These are phyloP conservation scores for Fusarium vanettenii DNA, from an alignment of 2,329 filamentous ascomycete species.

Conservation along the genomic window DNA sequence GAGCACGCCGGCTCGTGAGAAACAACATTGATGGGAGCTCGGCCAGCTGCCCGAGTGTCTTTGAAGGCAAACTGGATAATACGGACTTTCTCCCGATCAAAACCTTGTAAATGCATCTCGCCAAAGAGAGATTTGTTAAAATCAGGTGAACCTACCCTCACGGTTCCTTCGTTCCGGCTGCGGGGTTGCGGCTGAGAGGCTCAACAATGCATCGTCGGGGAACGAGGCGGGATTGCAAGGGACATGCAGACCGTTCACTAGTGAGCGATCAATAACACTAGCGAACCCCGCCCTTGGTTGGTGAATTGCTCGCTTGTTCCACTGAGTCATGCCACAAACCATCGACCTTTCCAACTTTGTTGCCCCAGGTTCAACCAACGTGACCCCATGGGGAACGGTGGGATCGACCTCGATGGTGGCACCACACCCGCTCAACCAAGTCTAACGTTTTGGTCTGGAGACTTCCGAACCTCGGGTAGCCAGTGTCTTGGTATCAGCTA, in stretches of 20 bases:
- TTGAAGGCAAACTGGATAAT: background rate
- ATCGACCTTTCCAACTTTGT: background rate
- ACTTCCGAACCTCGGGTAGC: background rate
- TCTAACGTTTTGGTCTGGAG: background rate
- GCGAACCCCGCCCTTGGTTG: background rate
- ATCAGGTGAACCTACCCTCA: background rate
- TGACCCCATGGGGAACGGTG: background rate
- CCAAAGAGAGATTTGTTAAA: background rate
- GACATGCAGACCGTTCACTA: background rate
- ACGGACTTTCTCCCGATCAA: background rate
- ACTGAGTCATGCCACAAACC: background rate
- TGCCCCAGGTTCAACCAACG: background rate
- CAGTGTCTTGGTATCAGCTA: background rate
- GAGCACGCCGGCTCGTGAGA: background rate
- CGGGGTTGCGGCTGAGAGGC: background rate
- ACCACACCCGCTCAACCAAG: background rate
- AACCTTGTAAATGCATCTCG: background rate
- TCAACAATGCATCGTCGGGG: background rate
- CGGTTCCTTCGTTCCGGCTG: background rate
- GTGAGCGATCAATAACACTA: background rate
- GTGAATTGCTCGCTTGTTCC: background rate
- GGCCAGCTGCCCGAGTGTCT: background rate
- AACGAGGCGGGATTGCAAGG: background rate
- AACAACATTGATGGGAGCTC: background rate
- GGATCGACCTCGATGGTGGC: background rate